These are phyloP conservation scores for Fonsecaea pedrosoi DNA, from an alignment of 2,329 filamentous ascomycete genomes.

Conservation along the genomic window DNA sequence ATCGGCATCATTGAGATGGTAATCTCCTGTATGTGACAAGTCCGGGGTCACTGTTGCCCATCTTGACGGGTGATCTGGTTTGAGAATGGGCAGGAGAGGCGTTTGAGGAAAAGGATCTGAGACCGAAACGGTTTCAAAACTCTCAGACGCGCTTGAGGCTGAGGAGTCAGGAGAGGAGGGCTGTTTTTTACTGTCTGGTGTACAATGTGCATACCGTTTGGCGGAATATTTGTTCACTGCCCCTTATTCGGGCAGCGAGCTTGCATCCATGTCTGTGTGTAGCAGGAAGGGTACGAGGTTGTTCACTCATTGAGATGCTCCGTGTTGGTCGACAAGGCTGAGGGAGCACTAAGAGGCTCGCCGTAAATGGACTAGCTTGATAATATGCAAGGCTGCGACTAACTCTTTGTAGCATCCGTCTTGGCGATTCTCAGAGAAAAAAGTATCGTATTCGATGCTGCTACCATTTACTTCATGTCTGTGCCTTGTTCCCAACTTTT, in stretches of 20 bases:
- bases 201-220: neutral
- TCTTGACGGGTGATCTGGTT: constrained; percentile 12
- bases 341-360: neutral
- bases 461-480: neutral
- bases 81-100: constrained; percentile 14
- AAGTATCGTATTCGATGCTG: constrained; percentile 1
- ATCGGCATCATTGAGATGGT: neutral
- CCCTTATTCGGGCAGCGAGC: neutral
- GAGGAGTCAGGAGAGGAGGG: neutral
- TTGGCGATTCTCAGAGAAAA: neutral
- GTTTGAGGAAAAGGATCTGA: constrained; percentile 23
- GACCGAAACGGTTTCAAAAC: constrained; percentile 16
- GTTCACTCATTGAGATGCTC: too few species aligned
- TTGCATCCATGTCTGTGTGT: neutral
- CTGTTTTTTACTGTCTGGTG: neutral
- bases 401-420: neutral
- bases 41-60: constrained; percentile 6
- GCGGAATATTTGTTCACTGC: neutral
- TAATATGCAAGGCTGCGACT: neutral
- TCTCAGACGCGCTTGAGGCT: neutral
- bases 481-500: neutral
- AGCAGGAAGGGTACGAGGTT: neutral
- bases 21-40: constrained; percentile 4
- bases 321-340: neutral
- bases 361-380: neutral